These are phyloP conservation scores for Orbilia brochopaga DNA, from an alignment of 2,329 filamentous ascomycete genomes.

Conservation along the genomic window DNA sequence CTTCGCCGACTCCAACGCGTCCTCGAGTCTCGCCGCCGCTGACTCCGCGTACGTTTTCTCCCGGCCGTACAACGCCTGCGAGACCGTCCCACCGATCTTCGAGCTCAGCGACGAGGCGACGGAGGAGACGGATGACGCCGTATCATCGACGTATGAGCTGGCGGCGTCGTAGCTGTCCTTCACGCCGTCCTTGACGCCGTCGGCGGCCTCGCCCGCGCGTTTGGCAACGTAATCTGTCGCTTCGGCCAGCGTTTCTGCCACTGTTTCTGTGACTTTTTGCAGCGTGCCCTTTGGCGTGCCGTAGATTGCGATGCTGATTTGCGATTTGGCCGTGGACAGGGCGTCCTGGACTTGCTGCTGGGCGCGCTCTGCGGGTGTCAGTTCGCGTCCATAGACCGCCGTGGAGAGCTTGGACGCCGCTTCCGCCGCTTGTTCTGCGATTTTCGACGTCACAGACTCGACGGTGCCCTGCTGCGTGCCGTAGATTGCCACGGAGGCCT, in stretches of 20 bases:
- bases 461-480: constrained; percentile 62
- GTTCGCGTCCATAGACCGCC: constrained; percentile 66
- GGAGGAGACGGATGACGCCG: constrained; percentile 35
- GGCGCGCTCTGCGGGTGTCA: constrained; percentile 64
- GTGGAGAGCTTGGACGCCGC: constrained; percentile 67
- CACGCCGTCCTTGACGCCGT: constrained; percentile 34
- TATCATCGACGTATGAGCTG: constrained; percentile 45
- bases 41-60: constrained; percentile 39
- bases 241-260: constrained; percentile 30
- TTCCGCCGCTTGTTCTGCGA: constrained; percentile 63
- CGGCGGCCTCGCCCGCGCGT: constrained; percentile 54
- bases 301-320: constrained; percentile 65
- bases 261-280: constrained; percentile 58
- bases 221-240: constrained; percentile 57
- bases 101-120: constrained; percentile 41
- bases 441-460: constrained; percentile 60
- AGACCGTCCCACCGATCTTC: constrained; percentile 31
- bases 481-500: constrained; percentile 66
- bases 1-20: constrained; percentile 52
- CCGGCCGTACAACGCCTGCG: constrained; percentile 37
- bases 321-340: constrained; percentile 62
- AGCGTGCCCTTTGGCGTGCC: constrained; percentile 63
- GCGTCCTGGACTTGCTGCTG: constrained; percentile 64
- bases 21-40: constrained; percentile 32
- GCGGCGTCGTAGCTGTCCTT: constrained; percentile 31